These are phyloP conservation scores for Chytriomyces confervae DNA, from an alignment of 192 early-diverging fungal genomes.

Conservation along the genomic window DNA sequence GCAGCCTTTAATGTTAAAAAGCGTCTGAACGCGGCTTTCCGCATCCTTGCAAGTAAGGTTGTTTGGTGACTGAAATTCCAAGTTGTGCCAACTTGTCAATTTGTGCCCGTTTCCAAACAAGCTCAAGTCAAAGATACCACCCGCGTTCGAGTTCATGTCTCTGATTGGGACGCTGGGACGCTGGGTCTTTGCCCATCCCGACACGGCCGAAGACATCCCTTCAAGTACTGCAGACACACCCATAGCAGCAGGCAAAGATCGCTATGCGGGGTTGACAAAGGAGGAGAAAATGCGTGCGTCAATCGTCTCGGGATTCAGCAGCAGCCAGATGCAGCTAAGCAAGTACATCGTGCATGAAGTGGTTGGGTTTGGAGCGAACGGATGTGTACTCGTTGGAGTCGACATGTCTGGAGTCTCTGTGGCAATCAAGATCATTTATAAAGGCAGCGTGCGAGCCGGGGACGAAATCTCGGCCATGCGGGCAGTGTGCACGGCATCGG, in stretches of 20 bases:
- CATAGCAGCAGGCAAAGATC: background rate
- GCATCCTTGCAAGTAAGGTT: too few relatives aligned
- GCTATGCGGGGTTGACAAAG: background rate
- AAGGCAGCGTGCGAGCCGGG: background rate
- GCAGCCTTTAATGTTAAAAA: too few relatives aligned
- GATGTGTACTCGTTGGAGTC: conserved; percentile 22
- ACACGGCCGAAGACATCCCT: background rate
- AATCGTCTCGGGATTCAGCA: background rate
- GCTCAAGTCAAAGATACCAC: too few relatives aligned
- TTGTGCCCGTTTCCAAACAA: too few relatives aligned
- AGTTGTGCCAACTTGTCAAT: too few relatives aligned
- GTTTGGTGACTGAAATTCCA: too few relatives aligned
- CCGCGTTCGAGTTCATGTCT: too few relatives aligned
- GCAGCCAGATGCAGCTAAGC: background rate
- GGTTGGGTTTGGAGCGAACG: conserved; percentile 31
- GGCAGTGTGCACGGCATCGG: background rate
- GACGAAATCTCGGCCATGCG: background rate
- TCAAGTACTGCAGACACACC: background rate
- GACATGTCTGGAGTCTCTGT: background rate
- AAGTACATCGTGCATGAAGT: conserved; percentile 12
- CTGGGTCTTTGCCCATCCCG: background rate
- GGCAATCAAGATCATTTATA: conserved; percentile 33
- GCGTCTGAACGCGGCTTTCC: too few relatives aligned
- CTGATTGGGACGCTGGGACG: too few relatives aligned
- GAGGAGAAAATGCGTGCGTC: background rate